phyloP scores from a whole-genome alignment of 176 grass and related monocot species.

The Zizania latifolia region DNA sequence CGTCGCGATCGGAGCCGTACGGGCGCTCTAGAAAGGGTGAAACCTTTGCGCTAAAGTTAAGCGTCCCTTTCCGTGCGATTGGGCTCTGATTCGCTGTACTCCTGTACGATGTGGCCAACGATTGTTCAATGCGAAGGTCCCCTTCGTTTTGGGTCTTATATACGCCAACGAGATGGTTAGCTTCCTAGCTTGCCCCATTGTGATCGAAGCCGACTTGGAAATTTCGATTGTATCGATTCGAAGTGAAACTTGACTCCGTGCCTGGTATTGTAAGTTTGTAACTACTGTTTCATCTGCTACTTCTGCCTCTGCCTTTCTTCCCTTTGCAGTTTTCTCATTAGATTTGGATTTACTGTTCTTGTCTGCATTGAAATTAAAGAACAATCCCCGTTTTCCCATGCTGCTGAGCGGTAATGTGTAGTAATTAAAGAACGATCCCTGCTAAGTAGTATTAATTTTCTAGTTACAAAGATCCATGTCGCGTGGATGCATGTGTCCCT shows the following conservation, averaged over 20 bases:
- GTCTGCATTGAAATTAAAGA: neutral
- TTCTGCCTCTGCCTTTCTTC: neutral
- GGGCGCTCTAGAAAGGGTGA: neutral
- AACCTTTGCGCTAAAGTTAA: constrained; percentile 30
- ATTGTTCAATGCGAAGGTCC: neutral
- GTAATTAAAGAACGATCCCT: neutral
- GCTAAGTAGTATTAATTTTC: neutral
- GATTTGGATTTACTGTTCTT: neutral
- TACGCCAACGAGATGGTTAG: neutral
- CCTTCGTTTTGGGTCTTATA: neutral
- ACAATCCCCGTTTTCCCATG: neutral
- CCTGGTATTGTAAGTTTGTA: neutral
- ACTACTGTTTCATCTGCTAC: neutral
- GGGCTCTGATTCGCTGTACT: neutral
- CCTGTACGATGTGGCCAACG: neutral
- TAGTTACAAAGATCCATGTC: neutral
- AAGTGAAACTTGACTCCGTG: no score
- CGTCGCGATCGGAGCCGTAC: neutral
- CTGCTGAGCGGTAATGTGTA: no score
- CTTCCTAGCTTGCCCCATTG: neutral
- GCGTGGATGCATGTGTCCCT: constrained; percentile 25
- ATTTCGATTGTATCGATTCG: no score
- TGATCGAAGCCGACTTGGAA: neutral
- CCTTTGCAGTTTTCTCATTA: neutral
- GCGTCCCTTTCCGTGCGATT: constrained; percentile 31